Percentiles rank a stretch among this genome's conserved stretches.
Evolutionary conservation across 352 stramenopile genomes (phyloP).

Genomic region (Pythium sukuiense): DNA sequence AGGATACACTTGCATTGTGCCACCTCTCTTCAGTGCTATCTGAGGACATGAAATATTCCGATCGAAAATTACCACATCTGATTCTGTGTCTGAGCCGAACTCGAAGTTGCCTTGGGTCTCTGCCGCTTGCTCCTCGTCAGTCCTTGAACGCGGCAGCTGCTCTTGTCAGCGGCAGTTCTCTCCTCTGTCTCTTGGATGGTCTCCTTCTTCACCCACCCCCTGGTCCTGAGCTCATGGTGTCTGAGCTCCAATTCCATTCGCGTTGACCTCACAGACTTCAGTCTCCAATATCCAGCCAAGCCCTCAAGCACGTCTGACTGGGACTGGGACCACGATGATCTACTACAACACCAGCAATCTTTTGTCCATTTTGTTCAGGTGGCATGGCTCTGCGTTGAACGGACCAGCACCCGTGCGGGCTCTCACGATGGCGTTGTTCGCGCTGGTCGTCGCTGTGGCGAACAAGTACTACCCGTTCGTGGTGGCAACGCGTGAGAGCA

Average conservation of each 20-base stretch:
- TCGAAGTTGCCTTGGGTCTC: slow-evolving; percentile 13
- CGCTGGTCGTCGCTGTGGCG: slow-evolving; percentile 41
- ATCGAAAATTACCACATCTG: background rate
- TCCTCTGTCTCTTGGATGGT: slow-evolving; percentile 4
- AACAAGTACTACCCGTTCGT: slow-evolving; percentile 70
- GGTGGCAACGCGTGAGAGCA: slow-evolving; percentile 60
- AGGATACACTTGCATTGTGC: background rate
- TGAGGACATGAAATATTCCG: background rate
- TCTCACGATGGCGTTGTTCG: slow-evolving; percentile 68
- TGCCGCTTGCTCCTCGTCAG: background rate
- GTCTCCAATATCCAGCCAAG: background rate
- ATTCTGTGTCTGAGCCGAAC: slow-evolving; percentile 9
- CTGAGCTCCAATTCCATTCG: background rate
- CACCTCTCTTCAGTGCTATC: slow-evolving; percentile 4
- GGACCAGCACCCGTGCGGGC: slow-evolving; percentile 60
- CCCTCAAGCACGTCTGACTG: background rate
- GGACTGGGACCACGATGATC: slow-evolving; percentile 50
- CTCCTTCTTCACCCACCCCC: background rate
- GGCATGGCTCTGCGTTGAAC: slow-evolving; percentile 77
- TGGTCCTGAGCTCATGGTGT: slow-evolving; percentile 1
- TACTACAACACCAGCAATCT: slow-evolving; percentile 76
- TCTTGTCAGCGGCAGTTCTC: slow-evolving; percentile 1
- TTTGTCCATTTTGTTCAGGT: slow-evolving; percentile 57
- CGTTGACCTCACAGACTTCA: background rate
- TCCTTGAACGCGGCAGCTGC: slow-evolving; percentile 4